phyloP scores from a whole-genome alignment of 192 early-diverging fungal species.

The Coemansia sp. region DNA sequence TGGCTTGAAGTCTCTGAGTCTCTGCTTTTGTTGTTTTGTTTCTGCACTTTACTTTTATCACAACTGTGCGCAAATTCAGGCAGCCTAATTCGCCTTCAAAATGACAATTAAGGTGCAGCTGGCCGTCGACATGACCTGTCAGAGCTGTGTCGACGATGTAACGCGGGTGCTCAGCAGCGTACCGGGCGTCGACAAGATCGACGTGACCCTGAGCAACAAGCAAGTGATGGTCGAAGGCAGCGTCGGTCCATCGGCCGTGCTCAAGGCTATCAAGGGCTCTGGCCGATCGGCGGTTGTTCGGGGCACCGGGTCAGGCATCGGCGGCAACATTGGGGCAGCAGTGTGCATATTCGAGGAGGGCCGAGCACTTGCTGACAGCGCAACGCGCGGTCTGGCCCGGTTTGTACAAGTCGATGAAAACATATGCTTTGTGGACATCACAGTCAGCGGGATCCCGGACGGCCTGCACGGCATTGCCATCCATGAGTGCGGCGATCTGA shows the following conservation, averaged over 20 bases:
- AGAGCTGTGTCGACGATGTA: constrained; percentile 73
- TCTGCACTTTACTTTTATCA: too few relatives aligned
- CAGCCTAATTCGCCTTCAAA: not conserved
- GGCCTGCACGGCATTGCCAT: constrained; percentile 71
- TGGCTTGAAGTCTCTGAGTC: too few relatives aligned
- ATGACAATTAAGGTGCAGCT: constrained; percentile 68
- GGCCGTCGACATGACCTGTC: constrained; percentile 85
- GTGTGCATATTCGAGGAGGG: constrained; percentile 86
- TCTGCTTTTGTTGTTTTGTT: too few relatives aligned
- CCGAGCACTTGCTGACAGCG: constrained; percentile 13
- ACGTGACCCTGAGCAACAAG: constrained; percentile 68
- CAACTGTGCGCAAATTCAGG: too few relatives aligned
- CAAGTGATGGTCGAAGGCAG: constrained; percentile 74
- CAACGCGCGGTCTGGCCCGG: constrained; percentile 67
- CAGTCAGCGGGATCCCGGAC: constrained; percentile 66
- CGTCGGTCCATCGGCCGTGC: constrained; percentile 55
- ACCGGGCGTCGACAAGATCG: constrained; percentile 62
- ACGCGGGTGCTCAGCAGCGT: constrained; percentile 57
- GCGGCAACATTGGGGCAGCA: constrained; percentile 73
- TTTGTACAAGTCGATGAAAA: constrained; percentile 74
- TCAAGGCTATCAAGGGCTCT: constrained; percentile 65
- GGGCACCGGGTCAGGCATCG: constrained; percentile 64
- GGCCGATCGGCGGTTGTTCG: constrained; percentile 76
- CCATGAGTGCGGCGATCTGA: constrained; percentile 79
- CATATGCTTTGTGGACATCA: constrained; percentile 78